These are phyloP conservation scores for Symbiodinium natans DNA, from an alignment of 73 alveolate genomes.

Conservation along the genomic window DNA sequence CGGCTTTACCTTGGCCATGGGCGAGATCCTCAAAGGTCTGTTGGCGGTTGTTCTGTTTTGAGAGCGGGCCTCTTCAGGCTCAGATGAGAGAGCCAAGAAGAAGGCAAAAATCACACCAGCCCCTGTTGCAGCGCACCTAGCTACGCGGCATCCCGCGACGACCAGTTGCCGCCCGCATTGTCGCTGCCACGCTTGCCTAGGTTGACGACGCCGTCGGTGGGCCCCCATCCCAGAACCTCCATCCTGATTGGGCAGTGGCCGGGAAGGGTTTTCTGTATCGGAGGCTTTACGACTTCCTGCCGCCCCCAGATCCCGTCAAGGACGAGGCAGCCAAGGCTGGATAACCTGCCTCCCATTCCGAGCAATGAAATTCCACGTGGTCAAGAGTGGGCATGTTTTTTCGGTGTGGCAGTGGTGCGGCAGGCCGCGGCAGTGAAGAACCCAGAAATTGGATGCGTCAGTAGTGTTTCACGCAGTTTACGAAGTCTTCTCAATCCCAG, in stretches of 20 bases:
- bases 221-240: background rate
- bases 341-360: background rate
- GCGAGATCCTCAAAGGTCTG: background rate
- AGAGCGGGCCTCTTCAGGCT: conserved; percentile 5
- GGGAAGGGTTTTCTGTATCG: background rate
- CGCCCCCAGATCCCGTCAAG: conserved; percentile 88
- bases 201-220: background rate
- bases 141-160: background rate
- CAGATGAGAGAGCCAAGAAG: conserved; percentile 62
- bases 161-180: too few species aligned
- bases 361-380: background rate
- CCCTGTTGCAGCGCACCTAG: conserved; percentile 15
- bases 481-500: background rate
- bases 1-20: background rate
- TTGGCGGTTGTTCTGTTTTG: background rate
- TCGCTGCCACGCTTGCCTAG: too few species aligned
- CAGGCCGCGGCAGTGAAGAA: background rate
- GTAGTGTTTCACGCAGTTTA: background rate
- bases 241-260: too few species aligned
- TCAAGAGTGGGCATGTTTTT: background rate
- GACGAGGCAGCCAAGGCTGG: conserved; percentile 87
- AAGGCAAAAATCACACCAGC: conserved; percentile 40
- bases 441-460: background rate
- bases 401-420: background rate
- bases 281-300: conserved; percentile 87